These are phyloP conservation scores for Trichocomaceae sp. DNA, from an alignment of 2,329 filamentous ascomycete genomes.

Conservation along the genomic window DNA sequence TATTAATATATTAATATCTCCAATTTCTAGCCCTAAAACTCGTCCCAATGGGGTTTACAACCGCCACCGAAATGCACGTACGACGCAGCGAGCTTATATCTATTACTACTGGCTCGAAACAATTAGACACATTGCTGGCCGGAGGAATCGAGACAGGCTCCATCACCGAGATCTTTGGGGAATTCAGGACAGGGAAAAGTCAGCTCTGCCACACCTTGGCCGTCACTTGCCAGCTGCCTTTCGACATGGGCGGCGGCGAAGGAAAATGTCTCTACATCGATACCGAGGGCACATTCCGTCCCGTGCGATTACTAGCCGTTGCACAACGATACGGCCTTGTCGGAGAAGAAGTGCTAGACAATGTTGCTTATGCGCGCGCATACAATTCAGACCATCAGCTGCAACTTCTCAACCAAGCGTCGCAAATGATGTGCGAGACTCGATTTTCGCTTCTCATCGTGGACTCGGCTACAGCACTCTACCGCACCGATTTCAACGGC, in stretches of 20 bases:
- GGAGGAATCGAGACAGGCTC: slow-evolving; percentile 95
- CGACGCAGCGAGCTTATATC: slow-evolving; percentile 94
- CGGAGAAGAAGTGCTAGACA: slow-evolving; percentile 95
- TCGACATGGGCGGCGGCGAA: slow-evolving; percentile 98
- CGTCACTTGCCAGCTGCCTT: slow-evolving; percentile 93
- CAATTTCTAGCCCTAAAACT: slow-evolving; percentile 70
- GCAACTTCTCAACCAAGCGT: slow-evolving; percentile 86
- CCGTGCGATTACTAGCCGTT: slow-evolving; percentile 81
- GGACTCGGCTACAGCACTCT: slow-evolving; percentile 90
- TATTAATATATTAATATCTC: slow-evolving; percentile 10
- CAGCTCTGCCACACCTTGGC: slow-evolving; percentile 98
- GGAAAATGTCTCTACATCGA: slow-evolving; percentile 98
- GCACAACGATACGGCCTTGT: slow-evolving; percentile 91
- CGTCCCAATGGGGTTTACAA: slow-evolving; percentile 98
- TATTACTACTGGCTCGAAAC: slow-evolving; percentile 96
- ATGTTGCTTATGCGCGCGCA: slow-evolving; percentile 93
- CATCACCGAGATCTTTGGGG: slow-evolving; percentile 95
- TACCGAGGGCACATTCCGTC: slow-evolving; percentile 94
- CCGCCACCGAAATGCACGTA: slow-evolving; percentile 97
- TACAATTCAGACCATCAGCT: slow-evolving; percentile 99
- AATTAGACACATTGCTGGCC: slow-evolving; percentile 87
- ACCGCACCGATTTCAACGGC: slow-evolving; percentile 94
- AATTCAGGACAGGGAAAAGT: slow-evolving; percentile 96
- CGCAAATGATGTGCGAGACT: slow-evolving; percentile 99
- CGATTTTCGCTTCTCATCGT: slow-evolving; percentile 93